Conservation (phyloP, 768 basidiomycete genomes). For the Calocybe indica region DNA sequence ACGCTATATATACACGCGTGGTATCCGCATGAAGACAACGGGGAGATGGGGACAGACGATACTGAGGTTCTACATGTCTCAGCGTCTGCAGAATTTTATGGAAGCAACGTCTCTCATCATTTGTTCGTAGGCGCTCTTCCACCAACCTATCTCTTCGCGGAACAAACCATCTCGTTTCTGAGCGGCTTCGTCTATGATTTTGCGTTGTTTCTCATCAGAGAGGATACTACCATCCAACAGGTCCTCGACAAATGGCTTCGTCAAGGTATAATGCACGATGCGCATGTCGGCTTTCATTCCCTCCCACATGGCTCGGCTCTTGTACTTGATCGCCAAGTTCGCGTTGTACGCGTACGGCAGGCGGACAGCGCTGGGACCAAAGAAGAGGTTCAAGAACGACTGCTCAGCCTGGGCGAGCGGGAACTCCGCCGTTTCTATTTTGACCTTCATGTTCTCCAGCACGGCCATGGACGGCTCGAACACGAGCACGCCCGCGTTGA, state of each 20-base stretch:
- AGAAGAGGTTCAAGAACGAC: slow-evolving; percentile 35
- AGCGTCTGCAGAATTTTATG: too few species aligned
- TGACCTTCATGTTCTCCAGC: slow-evolving; percentile 21
- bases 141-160: slow-evolving; percentile 26
- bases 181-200: slow-evolving; percentile 16
- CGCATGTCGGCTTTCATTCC: slow-evolving; percentile 23
- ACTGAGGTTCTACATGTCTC: too few species aligned
- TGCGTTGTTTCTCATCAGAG: slow-evolving; percentile 5
- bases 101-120: slow-evolving; percentile 13
- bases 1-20: too few species aligned
- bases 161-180: slow-evolving; percentile 19
- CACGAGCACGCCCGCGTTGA: slow-evolving; percentile 35
- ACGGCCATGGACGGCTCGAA: slow-evolving; percentile 23
- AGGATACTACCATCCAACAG: slow-evolving; percentile 3
- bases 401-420: slow-evolving; percentile 30
- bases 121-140: slow-evolving; percentile 23
- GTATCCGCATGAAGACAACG: too few species aligned
- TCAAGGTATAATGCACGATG: slow-evolving; percentile 31
- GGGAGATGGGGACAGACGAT: too few species aligned
- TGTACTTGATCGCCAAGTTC: slow-evolving; percentile 31
- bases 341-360: slow-evolving; percentile 37
- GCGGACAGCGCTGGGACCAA: slow-evolving; percentile 23
- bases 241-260: slow-evolving; percentile 22
- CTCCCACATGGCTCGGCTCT: slow-evolving; percentile 26
- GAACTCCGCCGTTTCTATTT: slow-evolving; percentile 22